Conservation (phyloP, 176 grass and related monocot species). For the Eragrostis curvula region DNA sequence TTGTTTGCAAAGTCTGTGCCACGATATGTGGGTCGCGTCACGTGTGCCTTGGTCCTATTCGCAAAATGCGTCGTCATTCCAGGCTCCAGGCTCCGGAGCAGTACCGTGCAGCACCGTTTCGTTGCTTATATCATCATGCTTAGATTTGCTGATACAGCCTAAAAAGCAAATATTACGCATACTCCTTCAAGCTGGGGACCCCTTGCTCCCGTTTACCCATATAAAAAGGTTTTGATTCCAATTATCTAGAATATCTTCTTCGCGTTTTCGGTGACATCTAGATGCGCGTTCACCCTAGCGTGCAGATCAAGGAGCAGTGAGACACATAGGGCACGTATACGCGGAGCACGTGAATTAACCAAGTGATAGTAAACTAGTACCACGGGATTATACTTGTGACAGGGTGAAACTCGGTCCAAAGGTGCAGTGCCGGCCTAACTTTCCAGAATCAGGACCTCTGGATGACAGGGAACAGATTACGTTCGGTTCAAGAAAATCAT, state of each 20-base stretch:
- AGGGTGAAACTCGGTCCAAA: background rate
- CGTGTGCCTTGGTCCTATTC: constrained; percentile 38
- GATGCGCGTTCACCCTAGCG: background rate
- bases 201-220: background rate
- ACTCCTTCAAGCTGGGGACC: background rate
- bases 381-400: background rate
- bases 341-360: background rate
- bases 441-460: background rate
- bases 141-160: background rate
- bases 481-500: background rate
- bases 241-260: background rate
- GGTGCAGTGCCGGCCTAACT: background rate
- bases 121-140: background rate
- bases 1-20: constrained; percentile 37
- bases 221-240: background rate
- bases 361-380: background rate
- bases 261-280: background rate
- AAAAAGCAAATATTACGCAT: background rate
- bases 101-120: background rate
- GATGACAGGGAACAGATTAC: background rate
- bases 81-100: background rate
- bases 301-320: background rate
- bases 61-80: constrained; percentile 24
- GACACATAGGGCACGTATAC: background rate
- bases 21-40: constrained; percentile 33